Percentiles rank a stretch among this genome's conserved stretches.
phyloP scores from a whole-genome alignment of 129 eudicot genomes.

The Lactuca saligna region DNA sequence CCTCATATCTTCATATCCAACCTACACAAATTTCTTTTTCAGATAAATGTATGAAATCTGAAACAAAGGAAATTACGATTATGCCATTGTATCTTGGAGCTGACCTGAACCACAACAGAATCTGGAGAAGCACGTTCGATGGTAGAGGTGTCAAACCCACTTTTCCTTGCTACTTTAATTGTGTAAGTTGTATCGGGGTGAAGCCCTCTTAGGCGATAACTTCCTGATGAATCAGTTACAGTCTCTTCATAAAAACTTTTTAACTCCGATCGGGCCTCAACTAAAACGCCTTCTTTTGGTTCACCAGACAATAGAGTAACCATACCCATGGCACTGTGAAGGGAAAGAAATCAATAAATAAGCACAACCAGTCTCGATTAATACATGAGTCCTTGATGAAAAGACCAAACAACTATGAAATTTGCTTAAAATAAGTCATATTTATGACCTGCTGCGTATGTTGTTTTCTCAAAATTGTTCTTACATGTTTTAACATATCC shows the following conservation, averaged over 20 bases:
- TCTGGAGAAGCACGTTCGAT: constrained; percentile 98
- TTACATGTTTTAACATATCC: neutral
- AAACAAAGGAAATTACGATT: neutral
- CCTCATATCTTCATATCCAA: constrained; percentile 71
- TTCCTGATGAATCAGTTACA: constrained; percentile 81
- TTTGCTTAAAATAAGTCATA: no score
- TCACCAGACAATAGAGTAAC: constrained; percentile 88
- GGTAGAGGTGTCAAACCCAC: constrained; percentile 43
- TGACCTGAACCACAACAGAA: constrained; percentile 61
- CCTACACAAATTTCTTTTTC: constrained; percentile 38
- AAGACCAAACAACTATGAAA: neutral
- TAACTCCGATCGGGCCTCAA: constrained; percentile 90
- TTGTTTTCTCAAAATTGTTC: neutral
- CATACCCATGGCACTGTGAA: constrained; percentile 83
- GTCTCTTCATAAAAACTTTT: constrained; percentile 92
- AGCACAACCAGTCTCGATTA: neutral
- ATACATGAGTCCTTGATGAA: neutral
- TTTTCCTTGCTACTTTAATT: constrained; percentile 62
- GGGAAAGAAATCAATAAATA: neutral
- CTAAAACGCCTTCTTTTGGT: constrained; percentile 81
- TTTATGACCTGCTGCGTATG: no score
- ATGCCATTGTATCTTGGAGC: constrained; percentile 18
- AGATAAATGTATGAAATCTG: neutral
- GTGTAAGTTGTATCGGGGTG: constrained; percentile 68
- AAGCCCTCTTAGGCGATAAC: constrained; percentile 87